Evolutionary conservation across 345 rosid genomes (phyloP).

Genomic region (Xanthoceras sorbifolium): DNA sequence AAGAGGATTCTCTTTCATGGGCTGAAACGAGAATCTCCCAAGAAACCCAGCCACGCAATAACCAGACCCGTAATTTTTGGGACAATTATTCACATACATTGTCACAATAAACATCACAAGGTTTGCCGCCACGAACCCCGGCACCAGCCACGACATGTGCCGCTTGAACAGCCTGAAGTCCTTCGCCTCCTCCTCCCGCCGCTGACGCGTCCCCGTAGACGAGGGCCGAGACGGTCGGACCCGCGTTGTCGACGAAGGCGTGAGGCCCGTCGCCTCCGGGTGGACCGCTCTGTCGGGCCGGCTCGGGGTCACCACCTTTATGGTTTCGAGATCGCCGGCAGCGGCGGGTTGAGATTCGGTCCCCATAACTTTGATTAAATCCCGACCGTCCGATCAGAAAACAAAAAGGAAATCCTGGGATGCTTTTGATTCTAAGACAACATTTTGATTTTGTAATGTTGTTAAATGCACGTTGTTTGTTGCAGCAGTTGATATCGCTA

Average conservation of each 20-base stretch:
- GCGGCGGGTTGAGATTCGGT: background rate
- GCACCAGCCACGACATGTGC: conserved; percentile 83
- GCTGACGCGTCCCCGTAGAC: conserved; percentile 17
- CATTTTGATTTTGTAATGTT: too few species aligned
- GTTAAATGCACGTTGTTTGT: too few species aligned
- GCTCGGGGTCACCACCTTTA: conserved; percentile 48
- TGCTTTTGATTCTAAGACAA: background rate
- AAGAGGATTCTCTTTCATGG: conserved; percentile 85
- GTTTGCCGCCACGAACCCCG: conserved; percentile 64
- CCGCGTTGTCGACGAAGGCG: background rate
- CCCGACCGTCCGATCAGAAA: background rate
- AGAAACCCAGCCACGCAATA: conserved; percentile 60
- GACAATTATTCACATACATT: conserved; percentile 90
- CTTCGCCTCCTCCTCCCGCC: conserved; percentile 9
- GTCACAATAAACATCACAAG: conserved; percentile 50
- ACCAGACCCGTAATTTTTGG: conserved; percentile 41
- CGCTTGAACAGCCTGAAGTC: conserved; percentile 58
- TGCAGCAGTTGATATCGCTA: background rate
- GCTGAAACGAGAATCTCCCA: conserved; percentile 87
- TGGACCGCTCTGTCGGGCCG: conserved; percentile 11
- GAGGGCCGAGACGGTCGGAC: background rate
- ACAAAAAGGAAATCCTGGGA: background rate
- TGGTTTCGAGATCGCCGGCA: conserved; percentile 27
- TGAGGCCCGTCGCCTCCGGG: conserved; percentile 26
- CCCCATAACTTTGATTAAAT: conserved; percentile 25